A percentile compares a stretch with the other conserved stretches of the same genome.
These are phyloP conservation scores for Ziziphus jujuba DNA, from an alignment of 306 rosid genomes.

Conservation along the genomic window DNA sequence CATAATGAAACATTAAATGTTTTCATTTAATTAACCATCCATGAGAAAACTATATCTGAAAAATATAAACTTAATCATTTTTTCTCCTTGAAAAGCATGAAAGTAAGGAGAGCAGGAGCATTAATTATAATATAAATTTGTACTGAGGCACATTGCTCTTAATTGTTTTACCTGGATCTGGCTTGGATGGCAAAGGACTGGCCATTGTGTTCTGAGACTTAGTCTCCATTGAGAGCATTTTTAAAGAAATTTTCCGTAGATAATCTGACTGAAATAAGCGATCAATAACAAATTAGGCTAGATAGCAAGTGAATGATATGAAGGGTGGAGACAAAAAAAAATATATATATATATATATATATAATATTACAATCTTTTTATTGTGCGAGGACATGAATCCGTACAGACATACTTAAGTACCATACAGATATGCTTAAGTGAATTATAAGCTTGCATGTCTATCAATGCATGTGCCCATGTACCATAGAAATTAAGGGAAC, in stretches of 20 bases:
- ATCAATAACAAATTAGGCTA: not conserved
- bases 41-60: not conserved
- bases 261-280: slow-evolving; percentile 33
- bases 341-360: too few relatives aligned
- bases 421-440: not conserved
- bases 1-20: not conserved
- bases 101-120: not conserved
- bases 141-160: not conserved
- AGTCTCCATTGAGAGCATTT: slow-evolving; percentile 66
- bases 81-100: not conserved
- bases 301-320: not conserved
- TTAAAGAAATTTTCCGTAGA: slow-evolving; percentile 40
- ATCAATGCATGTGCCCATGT: too few relatives aligned
- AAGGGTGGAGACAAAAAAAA: not conserved
- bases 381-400: not conserved
- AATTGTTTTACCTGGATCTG: slow-evolving; percentile 52
- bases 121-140: not conserved
- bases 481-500: not conserved
- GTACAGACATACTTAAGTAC: not conserved
- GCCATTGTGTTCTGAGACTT: slow-evolving; percentile 42
- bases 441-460: not conserved
- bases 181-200: slow-evolving; percentile 41
- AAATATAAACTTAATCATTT: not conserved
- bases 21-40: not conserved
- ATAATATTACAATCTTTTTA: not conserved